These are phyloP conservation scores for Pseudocercospora cruenta DNA, from an alignment of 2,329 filamentous ascomycete species.

Conservation along the genomic window DNA sequence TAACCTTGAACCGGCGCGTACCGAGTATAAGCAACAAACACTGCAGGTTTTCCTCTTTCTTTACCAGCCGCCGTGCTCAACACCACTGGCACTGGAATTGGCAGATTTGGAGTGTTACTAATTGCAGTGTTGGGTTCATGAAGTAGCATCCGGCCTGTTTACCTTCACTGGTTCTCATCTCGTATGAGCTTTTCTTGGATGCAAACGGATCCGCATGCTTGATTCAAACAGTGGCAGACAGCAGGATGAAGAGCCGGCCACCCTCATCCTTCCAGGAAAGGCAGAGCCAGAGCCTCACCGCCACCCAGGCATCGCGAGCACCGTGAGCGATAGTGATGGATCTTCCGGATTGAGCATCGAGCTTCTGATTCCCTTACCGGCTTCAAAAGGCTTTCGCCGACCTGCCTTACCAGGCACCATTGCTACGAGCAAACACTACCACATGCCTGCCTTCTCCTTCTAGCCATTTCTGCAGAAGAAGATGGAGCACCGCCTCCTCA, in stretches of 20 bases:
- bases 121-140: background rate
- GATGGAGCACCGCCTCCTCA: background rate
- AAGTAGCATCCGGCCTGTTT: background rate
- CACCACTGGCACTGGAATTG: background rate
- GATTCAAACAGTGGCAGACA: background rate
- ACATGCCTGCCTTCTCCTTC: background rate
- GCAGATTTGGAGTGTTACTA: background rate
- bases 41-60: background rate
- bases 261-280: background rate
- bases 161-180: background rate
- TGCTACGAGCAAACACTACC: background rate
- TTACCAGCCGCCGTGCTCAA: background rate
- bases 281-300: background rate
- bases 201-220: background rate
- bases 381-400: background rate
- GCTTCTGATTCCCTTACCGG: background rate
- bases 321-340: background rate
- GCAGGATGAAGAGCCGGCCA: background rate
- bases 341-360: background rate
- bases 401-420: background rate
- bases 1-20: background rate
- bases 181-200: background rate
- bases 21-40: background rate
- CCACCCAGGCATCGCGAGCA: background rate
- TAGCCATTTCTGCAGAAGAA: background rate